Base-by-base conservation (phyloP, 1,139 yeast species). In the Candida labiduridarum region DNA sequence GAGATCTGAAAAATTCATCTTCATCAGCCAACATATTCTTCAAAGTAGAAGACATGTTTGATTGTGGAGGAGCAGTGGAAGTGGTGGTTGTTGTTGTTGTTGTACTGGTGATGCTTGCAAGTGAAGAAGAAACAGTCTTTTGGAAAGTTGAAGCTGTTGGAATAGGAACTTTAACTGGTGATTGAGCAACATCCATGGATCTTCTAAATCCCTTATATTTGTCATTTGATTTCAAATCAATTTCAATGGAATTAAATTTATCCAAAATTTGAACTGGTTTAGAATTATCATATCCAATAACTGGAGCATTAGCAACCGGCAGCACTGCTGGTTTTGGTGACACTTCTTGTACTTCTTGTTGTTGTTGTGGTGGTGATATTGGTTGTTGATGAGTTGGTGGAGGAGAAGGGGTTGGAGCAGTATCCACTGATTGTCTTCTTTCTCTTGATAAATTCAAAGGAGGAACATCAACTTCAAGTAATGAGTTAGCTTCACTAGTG, bases 151-250 rank as follows among this genome's bases (percentile, higher is more conserved):
- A 25, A 14, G 51, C 40, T 36, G 53, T 48, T 10, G 74, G 73
- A 44, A 69, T 59, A 40, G 59, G 57, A 39, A 70, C 64, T 16
- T 65, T 59, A 38, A 69, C 63, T 38, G 72, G 71, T 38, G 63
- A 64, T n/a, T 55, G 34, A 44, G 64, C 66, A 33, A 61, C 56
- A 36, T 64, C 62, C 6, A 64, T 64, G 48, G 69, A 67, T 64
- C 80, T 71, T 67, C 81, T 74, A 62, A 76, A 76, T 0, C 80
- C 80, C 53, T 63, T 68, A 59, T 76, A 76, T 55, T 74, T 76
- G 34, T 69, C 74, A 55, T 72, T 72, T 18, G 64, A 59, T 40
- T 61, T 55, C 33, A 68, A 61, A 49, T 64, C 61, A 58, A 67
- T 54, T 53, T 61, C 56, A 50, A 59, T 54, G 10, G 57, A 54